Evolutionary conservation across 1,284 basidiomycete species (phyloP), one percentile per base, ranked within the genome.

Genomic region (Spongiforma sp.): DNA sequence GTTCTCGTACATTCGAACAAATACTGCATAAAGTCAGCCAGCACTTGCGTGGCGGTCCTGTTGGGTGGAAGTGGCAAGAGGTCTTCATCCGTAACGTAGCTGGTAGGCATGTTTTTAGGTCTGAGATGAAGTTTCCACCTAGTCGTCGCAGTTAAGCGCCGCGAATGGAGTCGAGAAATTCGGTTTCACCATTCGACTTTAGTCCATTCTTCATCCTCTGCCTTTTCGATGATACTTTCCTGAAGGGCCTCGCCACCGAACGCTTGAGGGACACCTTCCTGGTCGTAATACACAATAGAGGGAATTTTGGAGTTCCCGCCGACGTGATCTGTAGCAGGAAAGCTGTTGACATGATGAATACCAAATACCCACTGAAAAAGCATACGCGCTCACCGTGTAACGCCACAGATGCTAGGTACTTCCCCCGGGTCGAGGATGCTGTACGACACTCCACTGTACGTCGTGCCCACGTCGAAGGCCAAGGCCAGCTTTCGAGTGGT

Each of bases 251-350:
- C 85, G 32, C 82, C 82, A 28, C 86, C 85, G 26, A 83, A 82
- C 1, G 83, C 83, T 34, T 74, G 79, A 68, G 84, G 74, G n/a
- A 64, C 66, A 2, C 83, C 83, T 5, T 73, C 65, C 24, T 63
- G 52, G 66, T 86, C 83, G 65, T 87, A 87, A 71, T 81, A 86
- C 61, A 84, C 76, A 48, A 86, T 78, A 5, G 85, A 81, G n/a
- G 85, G 84, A 66, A 87, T 85, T 73, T 86, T 87, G 56, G 82
- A 83, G 69, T 82, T 80, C 59, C 84, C 83, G 5, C 83, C 84
- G 48, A 82, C 78, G 68, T 82, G 80, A 58, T 84, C 83, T 66
- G 86, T 85, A 11, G 81, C 83, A 19, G 85, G 85, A 61, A 82
- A 87, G 55, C 85, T 86, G 65, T 56, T 7, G 34, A 9, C 9